Evolutionary conservation across 345 rosid species (phyloP).

Genomic region (Bruguiera parviflora): DNA sequence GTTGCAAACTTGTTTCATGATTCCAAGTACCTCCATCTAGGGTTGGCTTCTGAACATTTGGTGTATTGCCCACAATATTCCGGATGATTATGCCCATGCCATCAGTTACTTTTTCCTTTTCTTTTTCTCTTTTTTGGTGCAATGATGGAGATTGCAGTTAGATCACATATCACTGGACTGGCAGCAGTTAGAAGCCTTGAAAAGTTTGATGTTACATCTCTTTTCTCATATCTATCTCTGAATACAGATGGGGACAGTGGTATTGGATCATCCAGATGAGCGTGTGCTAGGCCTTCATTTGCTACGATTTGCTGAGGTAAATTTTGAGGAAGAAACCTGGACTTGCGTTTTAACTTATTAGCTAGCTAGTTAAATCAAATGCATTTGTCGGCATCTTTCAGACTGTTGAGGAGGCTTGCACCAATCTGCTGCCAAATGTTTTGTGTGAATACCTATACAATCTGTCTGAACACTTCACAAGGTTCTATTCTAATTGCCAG

Average conservation of each 20-base stretch:
- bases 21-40: too few species aligned
- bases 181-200: background rate
- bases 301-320: conserved; percentile 82
- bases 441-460: conserved; percentile 79
- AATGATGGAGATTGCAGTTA: too few species aligned
- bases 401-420: conserved; percentile 84
- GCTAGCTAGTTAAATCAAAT: background rate
- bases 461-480: conserved; percentile 67
- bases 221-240: conserved; percentile 12
- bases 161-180: background rate
- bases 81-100: too few species aligned
- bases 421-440: conserved; percentile 63
- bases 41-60: too few species aligned
- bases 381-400: conserved; percentile 26
- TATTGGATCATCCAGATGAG: conserved; percentile 62
- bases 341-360: background rate
- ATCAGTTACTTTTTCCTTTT: too few species aligned
- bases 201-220: background rate
- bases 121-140: too few species aligned
- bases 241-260: conserved; percentile 50
- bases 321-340: background rate
- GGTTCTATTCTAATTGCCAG: conserved; percentile 75
- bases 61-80: too few species aligned
- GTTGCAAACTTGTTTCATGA: too few species aligned
- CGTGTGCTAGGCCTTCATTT: conserved; percentile 79